Conservation (phyloP, 1,284 basidiomycete genomes). For the Irpex sp. region DNA sequence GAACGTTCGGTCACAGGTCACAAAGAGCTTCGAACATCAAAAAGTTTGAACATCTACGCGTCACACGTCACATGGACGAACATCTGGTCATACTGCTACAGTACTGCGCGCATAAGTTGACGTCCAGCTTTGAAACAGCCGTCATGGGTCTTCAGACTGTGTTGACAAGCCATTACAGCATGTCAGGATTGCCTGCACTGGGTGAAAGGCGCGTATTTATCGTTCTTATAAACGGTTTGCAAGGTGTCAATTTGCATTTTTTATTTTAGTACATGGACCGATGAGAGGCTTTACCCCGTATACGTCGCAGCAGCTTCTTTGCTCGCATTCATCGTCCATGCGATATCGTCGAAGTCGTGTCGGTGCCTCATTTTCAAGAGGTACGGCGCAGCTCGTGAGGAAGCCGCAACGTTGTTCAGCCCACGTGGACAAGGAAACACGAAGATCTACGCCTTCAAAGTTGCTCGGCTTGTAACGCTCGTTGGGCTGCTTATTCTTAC, state of each 20-base stretch:
- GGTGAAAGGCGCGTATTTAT: not conserved
- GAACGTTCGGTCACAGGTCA: no score
- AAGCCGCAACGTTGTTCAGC: not conserved
- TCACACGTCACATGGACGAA: no score
- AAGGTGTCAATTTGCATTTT: no score
- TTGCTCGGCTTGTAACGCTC: constrained; percentile 21
- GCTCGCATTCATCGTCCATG: constrained; percentile 14
- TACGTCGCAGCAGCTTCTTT: constrained; percentile 19
- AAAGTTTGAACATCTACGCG: no score
- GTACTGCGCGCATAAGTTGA: no score
- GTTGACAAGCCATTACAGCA: no score
- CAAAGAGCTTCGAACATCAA: no score
- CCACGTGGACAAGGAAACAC: constrained; percentile 25
- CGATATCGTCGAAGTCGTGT: constrained; percentile 10
- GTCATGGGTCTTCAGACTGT: no score
- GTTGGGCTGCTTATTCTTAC: constrained; percentile 24
- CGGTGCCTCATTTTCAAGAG: constrained; percentile 2
- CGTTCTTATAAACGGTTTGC: no score
- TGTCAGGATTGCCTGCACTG: no score
- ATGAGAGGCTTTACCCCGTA: constrained; percentile 19
- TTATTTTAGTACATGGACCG: constrained; percentile 13
- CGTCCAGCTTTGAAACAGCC: no score
- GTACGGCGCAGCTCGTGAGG: not conserved
- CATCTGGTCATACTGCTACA: no score
- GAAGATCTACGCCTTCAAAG: constrained; percentile 26